A percentile compares a stretch with the other conserved stretches of the same genome.
phyloP scores from a whole-genome alignment of 495 filamentous ascomycete genomes.

The Daldinia loculata region DNA sequence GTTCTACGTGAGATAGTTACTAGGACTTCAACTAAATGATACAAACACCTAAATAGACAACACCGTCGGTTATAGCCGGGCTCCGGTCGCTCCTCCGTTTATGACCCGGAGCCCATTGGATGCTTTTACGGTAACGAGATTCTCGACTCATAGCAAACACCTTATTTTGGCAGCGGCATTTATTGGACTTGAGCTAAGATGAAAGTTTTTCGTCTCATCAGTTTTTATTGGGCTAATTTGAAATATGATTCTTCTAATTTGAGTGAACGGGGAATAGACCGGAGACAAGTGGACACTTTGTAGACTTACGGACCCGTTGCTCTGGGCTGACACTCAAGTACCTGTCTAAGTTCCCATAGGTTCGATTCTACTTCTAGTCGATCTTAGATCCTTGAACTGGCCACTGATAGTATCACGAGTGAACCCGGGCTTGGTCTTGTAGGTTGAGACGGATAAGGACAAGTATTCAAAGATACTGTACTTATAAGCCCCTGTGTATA shows the following conservation, averaged over 20 bases:
- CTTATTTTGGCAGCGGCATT: neutral
- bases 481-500: neutral
- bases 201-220: neutral
- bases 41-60: neutral
- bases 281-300: neutral
- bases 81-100: neutral
- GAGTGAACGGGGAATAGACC: neutral
- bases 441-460: neutral
- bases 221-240: neutral
- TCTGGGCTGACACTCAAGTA: neutral
- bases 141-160: neutral
- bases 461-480: neutral
- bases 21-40: neutral
- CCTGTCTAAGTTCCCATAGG: neutral
- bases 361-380: neutral
- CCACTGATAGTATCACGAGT: neutral
- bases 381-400: neutral
- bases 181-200: neutral
- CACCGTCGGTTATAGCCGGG: slow-evolving; percentile 1
- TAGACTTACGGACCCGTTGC: neutral
- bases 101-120: neutral
- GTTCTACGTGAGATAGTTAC: neutral
- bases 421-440: neutral
- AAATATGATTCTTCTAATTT: neutral
- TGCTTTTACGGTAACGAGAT: neutral